Evolutionary conservation across 2,329 filamentous ascomycete genomes (phyloP).

Genomic region (Didymella lethalis): DNA sequence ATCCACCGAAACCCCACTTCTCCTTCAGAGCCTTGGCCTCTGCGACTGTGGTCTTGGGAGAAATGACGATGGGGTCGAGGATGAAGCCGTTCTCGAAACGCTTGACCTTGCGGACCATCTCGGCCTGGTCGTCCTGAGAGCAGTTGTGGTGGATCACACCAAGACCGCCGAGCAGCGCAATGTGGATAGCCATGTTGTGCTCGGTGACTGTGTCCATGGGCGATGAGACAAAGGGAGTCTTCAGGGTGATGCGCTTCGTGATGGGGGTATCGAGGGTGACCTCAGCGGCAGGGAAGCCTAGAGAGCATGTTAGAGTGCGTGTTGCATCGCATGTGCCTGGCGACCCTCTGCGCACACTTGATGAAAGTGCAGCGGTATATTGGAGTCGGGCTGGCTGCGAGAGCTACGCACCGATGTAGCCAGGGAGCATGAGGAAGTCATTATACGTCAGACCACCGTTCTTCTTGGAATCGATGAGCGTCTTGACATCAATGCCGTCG

Average conservation of each 20-base stretch:
- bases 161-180: slow-evolving; percentile 85
- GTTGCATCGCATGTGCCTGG: slow-evolving; percentile 7
- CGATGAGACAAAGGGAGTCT: slow-evolving; percentile 95
- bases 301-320: slow-evolving; percentile 24
- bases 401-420: slow-evolving; percentile 78
- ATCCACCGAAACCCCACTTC: slow-evolving; percentile 98
- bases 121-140: slow-evolving; percentile 94
- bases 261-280: slow-evolving; percentile 89
- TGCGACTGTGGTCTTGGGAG: slow-evolving; percentile 83
- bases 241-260: slow-evolving; percentile 94
- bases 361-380: slow-evolving; percentile 2
- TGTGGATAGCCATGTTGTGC: slow-evolving; percentile 99
- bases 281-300: slow-evolving; percentile 87
- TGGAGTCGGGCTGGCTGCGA: slow-evolving; percentile 19
- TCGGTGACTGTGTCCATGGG: slow-evolving; percentile 99
- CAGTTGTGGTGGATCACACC: slow-evolving; percentile 99
- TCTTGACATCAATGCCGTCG: slow-evolving; percentile 87
- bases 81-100: slow-evolving; percentile 99
- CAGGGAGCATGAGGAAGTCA: slow-evolving; percentile 95
- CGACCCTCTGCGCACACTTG: slow-evolving; percentile 13
- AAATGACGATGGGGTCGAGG: slow-evolving; percentile 91
- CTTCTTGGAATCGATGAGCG: slow-evolving; percentile 88
- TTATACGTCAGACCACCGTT: slow-evolving; percentile 98
- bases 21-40: slow-evolving; percentile 94
- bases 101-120: slow-evolving; percentile 99